Evolutionary conservation across 495 filamentous ascomycete genomes (phyloP), one percentile per base, ranked within the genome.

Genomic region (Saxophila tyrrhenica): DNA sequence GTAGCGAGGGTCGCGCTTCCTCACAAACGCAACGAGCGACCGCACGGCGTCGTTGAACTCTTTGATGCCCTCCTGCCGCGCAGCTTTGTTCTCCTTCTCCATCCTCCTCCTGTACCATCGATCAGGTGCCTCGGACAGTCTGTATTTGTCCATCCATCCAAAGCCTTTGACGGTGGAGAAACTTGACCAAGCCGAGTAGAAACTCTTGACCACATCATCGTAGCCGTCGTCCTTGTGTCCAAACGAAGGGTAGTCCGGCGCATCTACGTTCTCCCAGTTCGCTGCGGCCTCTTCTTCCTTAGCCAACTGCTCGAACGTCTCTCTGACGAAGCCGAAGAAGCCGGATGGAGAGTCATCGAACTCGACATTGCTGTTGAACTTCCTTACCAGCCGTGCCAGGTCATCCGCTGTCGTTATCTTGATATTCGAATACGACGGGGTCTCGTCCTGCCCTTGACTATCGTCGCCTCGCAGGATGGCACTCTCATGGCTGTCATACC

Each of bases 401-500:
- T 94, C 86, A 44, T 83, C 78, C 19, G 86, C 75, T 15, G 84
- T 89, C 13, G 88, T 94, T 58, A 91, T 69, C 8, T 75, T 76
- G 54, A 76, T 65, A 62, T 85, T 78, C 24, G 81, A 80, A 60
- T 79, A 85, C 41, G 48, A 52, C 13, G 75, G 69, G 9, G 58
- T 68, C 17, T 66, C 69, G 15, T 61, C 69, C 29, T 70, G 67
- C 16, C 66, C 67, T 56, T 32, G 57, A 22, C 64, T 65, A 44
- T 81, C 74, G 49, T 79, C 75, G 15, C 78, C 82, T 1, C 79
- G 76, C 48, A 96, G 72, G 47, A 97, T 89, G 15, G 81, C 82
- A 57, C 89, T 84, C 49, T 87, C 84, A 62, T 99, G 92, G 21
- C 88, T 86, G 63, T 99, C 91, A 68, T 99, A 99, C 92, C 92